phyloP scores from a whole-genome alignment of 768 basidiomycete genomes.

The Calocybe cyanea region DNA sequence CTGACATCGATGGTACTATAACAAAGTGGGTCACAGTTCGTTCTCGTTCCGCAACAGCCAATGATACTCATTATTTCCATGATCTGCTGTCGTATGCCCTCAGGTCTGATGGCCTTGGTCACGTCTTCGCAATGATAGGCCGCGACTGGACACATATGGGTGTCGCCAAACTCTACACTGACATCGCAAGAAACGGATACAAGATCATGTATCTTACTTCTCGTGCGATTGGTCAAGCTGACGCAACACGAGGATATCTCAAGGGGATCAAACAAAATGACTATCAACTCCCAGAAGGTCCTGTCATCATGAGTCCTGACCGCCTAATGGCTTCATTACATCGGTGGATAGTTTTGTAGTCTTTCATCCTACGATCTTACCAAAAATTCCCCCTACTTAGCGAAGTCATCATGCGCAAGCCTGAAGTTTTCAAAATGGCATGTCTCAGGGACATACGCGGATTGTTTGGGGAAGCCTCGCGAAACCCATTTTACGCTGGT shows the following conservation, averaged over 20 bases:
- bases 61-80: not conserved
- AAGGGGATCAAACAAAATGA: slow-evolving; percentile 94
- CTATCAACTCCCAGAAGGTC: slow-evolving; percentile 95
- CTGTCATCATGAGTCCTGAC: slow-evolving; percentile 99
- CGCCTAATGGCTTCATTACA: slow-evolving; percentile 91
- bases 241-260: slow-evolving; percentile 92
- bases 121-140: slow-evolving; percentile 96
- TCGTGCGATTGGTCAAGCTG: slow-evolving; percentile 95
- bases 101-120: slow-evolving; percentile 93
- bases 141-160: slow-evolving; percentile 98
- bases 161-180: slow-evolving; percentile 95
- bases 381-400: slow-evolving; percentile 33
- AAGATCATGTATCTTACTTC: slow-evolving; percentile 98
- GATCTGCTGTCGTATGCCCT: not conserved
- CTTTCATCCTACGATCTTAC: too few relatives aligned
- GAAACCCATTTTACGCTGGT: slow-evolving; percentile 91
- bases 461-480: slow-evolving; percentile 69
- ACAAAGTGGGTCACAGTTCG: slow-evolving; percentile 66
- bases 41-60: too few relatives aligned
- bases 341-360: slow-evolving; percentile 49
- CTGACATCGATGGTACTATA: slow-evolving; percentile 98
- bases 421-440: slow-evolving; percentile 99
- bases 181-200: slow-evolving; percentile 93
- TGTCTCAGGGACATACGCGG: slow-evolving; percentile 93
- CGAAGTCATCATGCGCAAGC: slow-evolving; percentile 98